These are phyloP conservation scores for Neospora caninum DNA, from an alignment of 169 alveolate species.

Conservation along the genomic window DNA sequence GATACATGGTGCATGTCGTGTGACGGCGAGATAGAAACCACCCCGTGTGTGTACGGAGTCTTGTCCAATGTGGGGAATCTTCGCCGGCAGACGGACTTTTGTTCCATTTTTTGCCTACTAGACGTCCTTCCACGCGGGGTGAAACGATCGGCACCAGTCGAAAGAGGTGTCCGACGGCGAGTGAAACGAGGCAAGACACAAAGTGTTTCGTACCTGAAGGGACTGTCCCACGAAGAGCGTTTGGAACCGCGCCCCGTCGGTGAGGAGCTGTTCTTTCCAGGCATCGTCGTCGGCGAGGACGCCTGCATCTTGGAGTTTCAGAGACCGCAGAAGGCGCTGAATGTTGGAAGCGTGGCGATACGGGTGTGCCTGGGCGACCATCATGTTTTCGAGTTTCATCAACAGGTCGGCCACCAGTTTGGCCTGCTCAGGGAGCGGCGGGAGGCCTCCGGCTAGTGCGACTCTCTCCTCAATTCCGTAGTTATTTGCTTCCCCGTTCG, in stretches of 20 bases:
- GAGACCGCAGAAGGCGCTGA: conserved; percentile 29
- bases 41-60: no score
- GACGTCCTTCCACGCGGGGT: no score
- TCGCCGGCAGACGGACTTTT: no score
- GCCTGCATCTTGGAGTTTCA: conserved; percentile 36
- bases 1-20: no score
- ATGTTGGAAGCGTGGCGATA: not conserved
- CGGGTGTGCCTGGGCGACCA: not conserved
- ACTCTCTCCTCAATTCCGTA: no score
- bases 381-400: not conserved
- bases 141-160: no score
- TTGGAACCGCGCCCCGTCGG: conserved; percentile 45
- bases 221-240: conserved; percentile 50
- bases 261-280: conserved; percentile 50
- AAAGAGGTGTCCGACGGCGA: no score
- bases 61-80: no score
- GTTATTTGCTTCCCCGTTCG: no score
- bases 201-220: conserved; percentile 5
- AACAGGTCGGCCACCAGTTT: not conserved
- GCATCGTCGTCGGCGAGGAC: not conserved
- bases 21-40: no score
- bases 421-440: not conserved
- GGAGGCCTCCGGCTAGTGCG: not conserved
- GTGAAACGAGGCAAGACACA: no score
- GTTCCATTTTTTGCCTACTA: no score